Conservation (phyloP, 192 early-diverging fungal genomes). For the Coemansia umbellata region DNA sequence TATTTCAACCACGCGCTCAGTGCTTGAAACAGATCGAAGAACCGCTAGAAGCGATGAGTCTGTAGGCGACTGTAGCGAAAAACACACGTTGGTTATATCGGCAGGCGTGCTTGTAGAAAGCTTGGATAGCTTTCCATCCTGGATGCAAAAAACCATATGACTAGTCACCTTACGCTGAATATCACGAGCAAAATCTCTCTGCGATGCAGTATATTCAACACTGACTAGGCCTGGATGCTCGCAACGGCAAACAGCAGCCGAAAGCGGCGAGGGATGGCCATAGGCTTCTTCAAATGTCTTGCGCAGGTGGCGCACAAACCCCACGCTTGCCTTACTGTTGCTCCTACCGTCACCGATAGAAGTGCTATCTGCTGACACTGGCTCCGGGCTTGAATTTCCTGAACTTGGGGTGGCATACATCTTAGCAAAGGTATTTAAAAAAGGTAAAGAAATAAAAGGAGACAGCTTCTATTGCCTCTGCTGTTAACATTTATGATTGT, state of each 20-base stretch:
- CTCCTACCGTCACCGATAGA: background rate
- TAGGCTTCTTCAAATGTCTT: constrained; percentile 30
- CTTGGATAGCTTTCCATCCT: constrained; percentile 12
- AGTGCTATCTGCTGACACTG: too few relatives aligned
- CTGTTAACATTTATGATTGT: too few relatives aligned
- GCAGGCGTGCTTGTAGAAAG: constrained; percentile 30
- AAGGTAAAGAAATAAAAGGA: too few relatives aligned
- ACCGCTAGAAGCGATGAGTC: constrained; percentile 39
- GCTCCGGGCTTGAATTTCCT: too few relatives aligned
- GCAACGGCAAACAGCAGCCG: constrained; percentile 10
- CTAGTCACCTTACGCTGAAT: constrained; percentile 46
- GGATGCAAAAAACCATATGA: constrained; percentile 32
- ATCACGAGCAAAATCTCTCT: constrained; percentile 56
- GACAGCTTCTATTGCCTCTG: too few relatives aligned
- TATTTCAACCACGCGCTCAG: constrained; percentile 57
- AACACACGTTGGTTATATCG: constrained; percentile 28
- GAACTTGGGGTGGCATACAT: too few relatives aligned
- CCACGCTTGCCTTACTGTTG: constrained; percentile 23
- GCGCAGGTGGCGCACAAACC: constrained; percentile 25
- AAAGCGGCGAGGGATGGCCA: constrained; percentile 7
- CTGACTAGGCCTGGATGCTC: constrained; percentile 12
- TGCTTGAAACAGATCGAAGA: constrained; percentile 22
- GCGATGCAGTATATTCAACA: constrained; percentile 33
- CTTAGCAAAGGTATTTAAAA: too few relatives aligned
- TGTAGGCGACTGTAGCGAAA: constrained; percentile 30